Evolutionary conservation across 129 eudicot species (phyloP), one percentile per base, ranked within the genome.

Genomic region (Saussurea involucrata): DNA sequence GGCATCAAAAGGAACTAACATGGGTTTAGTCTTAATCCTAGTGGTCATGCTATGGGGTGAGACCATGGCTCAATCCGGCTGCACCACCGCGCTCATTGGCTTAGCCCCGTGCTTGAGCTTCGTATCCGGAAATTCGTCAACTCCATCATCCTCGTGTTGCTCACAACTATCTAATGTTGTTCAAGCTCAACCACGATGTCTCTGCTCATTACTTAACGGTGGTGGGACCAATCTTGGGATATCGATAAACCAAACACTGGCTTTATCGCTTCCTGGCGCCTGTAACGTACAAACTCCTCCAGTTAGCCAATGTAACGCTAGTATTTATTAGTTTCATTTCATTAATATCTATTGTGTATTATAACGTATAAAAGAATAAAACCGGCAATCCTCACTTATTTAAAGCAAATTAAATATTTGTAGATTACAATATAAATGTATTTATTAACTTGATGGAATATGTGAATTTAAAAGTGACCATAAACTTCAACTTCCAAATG

Each of bases 81-180:
- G 93, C 91, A 85, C 90, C 17, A 79, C 42, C n/a, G 90, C 87
- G 6, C 72, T 92, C 9, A 32, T 90, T 36, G 80, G 87, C 86
- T 53, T 92, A 75, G 78, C 87, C 66, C 82, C 93, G 0, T 92
- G 97, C 73, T 83, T 92, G 6, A 76, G 63, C 69, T 89, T 73
- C 55, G 80, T 87, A 0, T 67, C 86, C 0, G 91, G 96, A 11
- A 89, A 86, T 33, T 69, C 90, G 28, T 80, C 97, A 0, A 80
- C 82, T 6, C 97, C 97, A 13, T 73, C 97, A 17, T 73, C 97
- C 9, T 80, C 92, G 2, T 92, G 97, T 72, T 92, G 97, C 88
- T 78, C 84, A 0, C 82, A 78, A 33, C 88, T 92, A 25, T 72
- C 78, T 33, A 84, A 49, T 42, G 87, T 92, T 2, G 90, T 80